Percentiles rank a stretch among this genome's conserved stretches.
phyloP scores from a whole-genome alignment of 108 stramenopile genomes.

The Discostella stelligeroides region DNA sequence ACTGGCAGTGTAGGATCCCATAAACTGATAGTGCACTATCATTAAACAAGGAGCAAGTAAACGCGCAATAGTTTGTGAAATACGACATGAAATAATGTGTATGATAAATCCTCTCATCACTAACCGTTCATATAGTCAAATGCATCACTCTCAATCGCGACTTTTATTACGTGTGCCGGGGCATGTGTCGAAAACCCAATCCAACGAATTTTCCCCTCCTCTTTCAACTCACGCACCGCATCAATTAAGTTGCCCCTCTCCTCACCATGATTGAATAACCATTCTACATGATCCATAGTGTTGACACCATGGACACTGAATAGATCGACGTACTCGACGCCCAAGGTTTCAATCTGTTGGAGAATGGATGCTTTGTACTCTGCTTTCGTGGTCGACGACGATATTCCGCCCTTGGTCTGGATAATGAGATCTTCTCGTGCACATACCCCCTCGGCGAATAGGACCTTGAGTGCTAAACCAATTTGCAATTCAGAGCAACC shows the following conservation, averaged over 20 bases:
- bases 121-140: slow-evolving; percentile 84
- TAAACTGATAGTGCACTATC: slow-evolving; percentile 82
- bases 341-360: slow-evolving; percentile 58
- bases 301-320: slow-evolving; percentile 89
- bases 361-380: slow-evolving; percentile 65
- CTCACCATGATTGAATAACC: slow-evolving; percentile 64
- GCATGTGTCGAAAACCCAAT: slow-evolving; percentile 91
- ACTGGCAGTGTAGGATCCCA: slow-evolving; percentile 85
- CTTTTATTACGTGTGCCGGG: slow-evolving; percentile 67
- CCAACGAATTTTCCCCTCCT: slow-evolving; percentile 75
- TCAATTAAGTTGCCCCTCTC: slow-evolving; percentile 67
- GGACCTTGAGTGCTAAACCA: slow-evolving; percentile 68
- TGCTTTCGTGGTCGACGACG: slow-evolving; percentile 40
- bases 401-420: slow-evolving; percentile 81
- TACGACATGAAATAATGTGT: no score
- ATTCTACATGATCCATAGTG: slow-evolving; percentile 57
- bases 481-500: slow-evolving; percentile 81
- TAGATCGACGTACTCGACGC: slow-evolving; percentile 85
- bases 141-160: slow-evolving; percentile 68
- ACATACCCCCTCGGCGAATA: slow-evolving; percentile 66
- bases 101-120: background rate
- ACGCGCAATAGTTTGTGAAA: no score
- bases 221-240: slow-evolving; percentile 62
- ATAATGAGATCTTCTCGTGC: slow-evolving; percentile 86
- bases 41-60: background rate